A percentile compares a stretch with the other conserved stretches of the same genome.
Evolutionary conservation across 495 filamentous ascomycete genomes (phyloP).

Genomic region (Thozetella sp.): DNA sequence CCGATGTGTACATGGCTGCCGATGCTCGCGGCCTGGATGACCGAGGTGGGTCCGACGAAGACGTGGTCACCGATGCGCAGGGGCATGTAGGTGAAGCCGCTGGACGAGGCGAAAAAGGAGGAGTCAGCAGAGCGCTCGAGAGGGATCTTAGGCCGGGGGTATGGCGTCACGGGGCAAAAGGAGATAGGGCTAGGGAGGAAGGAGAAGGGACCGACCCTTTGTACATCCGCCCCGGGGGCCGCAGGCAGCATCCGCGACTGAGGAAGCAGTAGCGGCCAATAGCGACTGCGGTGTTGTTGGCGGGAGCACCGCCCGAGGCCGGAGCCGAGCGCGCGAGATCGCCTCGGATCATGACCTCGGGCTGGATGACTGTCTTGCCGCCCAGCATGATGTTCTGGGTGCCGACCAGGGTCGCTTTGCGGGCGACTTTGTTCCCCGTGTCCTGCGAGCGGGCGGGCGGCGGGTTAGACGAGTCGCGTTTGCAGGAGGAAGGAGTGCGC

Average conservation of each 20-base stretch:
- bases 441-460: constrained; percentile 69
- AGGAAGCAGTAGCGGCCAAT: constrained; percentile 90
- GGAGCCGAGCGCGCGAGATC: constrained; percentile 71
- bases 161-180: background rate
- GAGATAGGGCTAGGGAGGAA: background rate
- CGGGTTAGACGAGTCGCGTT: no score
- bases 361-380: constrained; percentile 91
- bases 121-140: constrained; percentile 3
- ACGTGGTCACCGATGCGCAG: constrained; percentile 93
- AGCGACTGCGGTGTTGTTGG: constrained; percentile 69
- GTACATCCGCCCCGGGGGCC: constrained; percentile 76
- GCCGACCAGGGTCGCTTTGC: constrained; percentile 85
- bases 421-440: constrained; percentile 97
- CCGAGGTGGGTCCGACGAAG: constrained; percentile 73
- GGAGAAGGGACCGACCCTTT: constrained; percentile 47
- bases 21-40: constrained; percentile 77
- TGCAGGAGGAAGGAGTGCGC: background rate
- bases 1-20: constrained; percentile 86
- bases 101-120: constrained; percentile 19
- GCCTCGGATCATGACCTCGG: constrained; percentile 88
- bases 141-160: no score
- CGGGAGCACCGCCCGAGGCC: constrained; percentile 27
- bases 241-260: constrained; percentile 68
- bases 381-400: constrained; percentile 97
- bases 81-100: constrained; percentile 72